Base-by-base conservation (phyloP, 331 rosid species). In the Erythrophleum ivorense region DNA sequence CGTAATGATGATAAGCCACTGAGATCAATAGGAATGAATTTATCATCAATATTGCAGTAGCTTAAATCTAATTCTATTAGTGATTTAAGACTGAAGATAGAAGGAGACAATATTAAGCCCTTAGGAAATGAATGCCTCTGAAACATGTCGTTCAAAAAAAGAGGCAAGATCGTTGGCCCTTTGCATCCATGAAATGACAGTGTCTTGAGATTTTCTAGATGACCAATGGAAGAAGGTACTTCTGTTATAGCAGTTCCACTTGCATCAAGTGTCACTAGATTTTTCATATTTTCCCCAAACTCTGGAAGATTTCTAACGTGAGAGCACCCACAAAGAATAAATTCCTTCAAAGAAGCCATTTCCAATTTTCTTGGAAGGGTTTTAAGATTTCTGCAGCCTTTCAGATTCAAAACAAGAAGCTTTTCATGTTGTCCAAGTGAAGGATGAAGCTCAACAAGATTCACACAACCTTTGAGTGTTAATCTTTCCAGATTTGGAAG, bases 151-250 rank as follows among this genome's bases (percentile, higher is more conserved):
- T 3, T n/a, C 29, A 40, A 40, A 0, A 3, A 2, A 16, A 14
- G 58, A 2, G 19, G 7, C 14, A 15, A 14, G 14, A 18, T 15
- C 58, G 21, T 16, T 53, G 21, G 14, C 3, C 58, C 21, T 53
- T 14, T 53, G 58, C 58, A 53, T 53, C 58, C 58, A 19, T 21
- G 19, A 57, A n/a, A 58, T 6, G 34, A 24, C 5, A 54, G 9
- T 54, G 60, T 5, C 5, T 19, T 58, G 4, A 58, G 33, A 7
- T 58, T 58, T 3, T 2, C 0, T 9, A 58, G 21, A 16, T 19
- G 65, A 58, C 24, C 36, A 10, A 54, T 73, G 3, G 41, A 60
- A 14, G 71, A 76, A 21, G 80, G 80, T 34, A 45, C 11, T 16
- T 60, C 80, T 59, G 3, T 33, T 59, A 76, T 29, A 18, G 58